A percentile compares a stretch with the other conserved stretches of the same genome.
Conservation (phyloP, 495 filamentous ascomycete species). For the Annulohypoxylon stygium region DNA sequence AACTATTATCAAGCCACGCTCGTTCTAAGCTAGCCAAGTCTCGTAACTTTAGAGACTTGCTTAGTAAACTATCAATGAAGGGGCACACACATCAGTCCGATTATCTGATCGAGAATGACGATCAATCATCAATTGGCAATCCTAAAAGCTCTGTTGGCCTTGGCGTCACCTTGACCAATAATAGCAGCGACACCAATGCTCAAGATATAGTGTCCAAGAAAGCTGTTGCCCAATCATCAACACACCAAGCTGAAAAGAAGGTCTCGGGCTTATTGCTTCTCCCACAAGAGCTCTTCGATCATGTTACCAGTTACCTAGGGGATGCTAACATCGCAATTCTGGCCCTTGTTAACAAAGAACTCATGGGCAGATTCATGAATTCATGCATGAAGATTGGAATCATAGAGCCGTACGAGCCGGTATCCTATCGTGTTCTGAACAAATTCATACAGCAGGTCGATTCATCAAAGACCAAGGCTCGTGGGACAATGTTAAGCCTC, state of each 20-base stretch:
- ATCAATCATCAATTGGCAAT: conserved; percentile 37
- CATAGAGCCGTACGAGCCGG: conserved; percentile 1
- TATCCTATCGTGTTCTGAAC: conserved; percentile 22
- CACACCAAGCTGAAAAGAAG: background rate
- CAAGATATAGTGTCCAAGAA: background rate
- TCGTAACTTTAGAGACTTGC: conserved; percentile 15
- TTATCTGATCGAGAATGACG: conserved; percentile 27
- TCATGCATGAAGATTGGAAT: conserved; percentile 16
- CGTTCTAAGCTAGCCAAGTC: conserved; percentile 29
- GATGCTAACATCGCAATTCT: conserved; percentile 28
- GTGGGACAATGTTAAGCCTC: conserved; percentile 34
- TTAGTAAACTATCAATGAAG: conserved; percentile 33
- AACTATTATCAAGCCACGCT: conserved; percentile 34
- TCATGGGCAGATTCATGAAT: conserved; percentile 36
- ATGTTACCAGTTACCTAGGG: conserved; percentile 32
- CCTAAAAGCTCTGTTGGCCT: conserved; percentile 17
- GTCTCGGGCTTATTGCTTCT: conserved; percentile 30
- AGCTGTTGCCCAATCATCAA: background rate
- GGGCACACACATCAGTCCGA: conserved; percentile 1
- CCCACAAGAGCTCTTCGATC: conserved; percentile 44
- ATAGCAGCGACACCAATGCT: conserved; percentile 15
- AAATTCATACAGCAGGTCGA: conserved; percentile 22
- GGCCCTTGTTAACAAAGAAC: conserved; percentile 45
- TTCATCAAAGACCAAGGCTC: conserved; percentile 31
- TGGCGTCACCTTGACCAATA: conserved; percentile 16